Evolutionary conservation across 2,329 filamentous ascomycete genomes (phyloP).

Genomic region (Pyrenophora teres): DNA sequence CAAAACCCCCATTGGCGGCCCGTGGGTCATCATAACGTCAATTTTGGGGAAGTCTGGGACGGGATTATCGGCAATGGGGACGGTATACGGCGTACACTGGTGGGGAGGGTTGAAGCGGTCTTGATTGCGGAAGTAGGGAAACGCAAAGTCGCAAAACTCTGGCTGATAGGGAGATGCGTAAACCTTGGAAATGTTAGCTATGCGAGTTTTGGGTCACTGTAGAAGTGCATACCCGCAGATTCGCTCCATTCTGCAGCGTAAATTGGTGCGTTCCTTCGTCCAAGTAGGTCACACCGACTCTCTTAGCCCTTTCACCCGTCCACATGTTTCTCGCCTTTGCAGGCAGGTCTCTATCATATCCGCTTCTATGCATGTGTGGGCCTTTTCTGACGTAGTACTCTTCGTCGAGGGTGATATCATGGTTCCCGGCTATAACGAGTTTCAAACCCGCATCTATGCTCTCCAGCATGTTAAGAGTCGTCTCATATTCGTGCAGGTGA

Average conservation of each 20-base stretch:
- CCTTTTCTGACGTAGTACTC: conserved; percentile 50
- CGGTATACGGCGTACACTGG: conserved; percentile 28
- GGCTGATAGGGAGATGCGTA: conserved; percentile 62
- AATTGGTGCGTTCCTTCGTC: conserved; percentile 59
- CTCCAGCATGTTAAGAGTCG: conserved; percentile 54
- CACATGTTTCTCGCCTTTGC: conserved; percentile 52
- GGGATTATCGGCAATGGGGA: conserved; percentile 43
- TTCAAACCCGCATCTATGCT: conserved; percentile 60
- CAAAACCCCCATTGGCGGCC: conserved; percentile 58
- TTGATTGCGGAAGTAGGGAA: conserved; percentile 56
- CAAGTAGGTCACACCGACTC: conserved; percentile 59
- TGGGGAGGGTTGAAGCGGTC: conserved; percentile 58
- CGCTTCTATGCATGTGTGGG: conserved; percentile 29
- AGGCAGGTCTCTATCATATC: conserved; percentile 26
- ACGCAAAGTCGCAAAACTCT: conserved; percentile 61
- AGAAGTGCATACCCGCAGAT: conserved; percentile 46
- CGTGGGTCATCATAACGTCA: conserved; percentile 66
- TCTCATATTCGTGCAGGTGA: conserved; percentile 53
- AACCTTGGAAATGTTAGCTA: conserved; percentile 39
- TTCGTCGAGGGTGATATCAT: conserved; percentile 59
- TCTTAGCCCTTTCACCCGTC: conserved; percentile 50
- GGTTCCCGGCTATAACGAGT: conserved; percentile 67
- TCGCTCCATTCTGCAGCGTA: conserved; percentile 54
- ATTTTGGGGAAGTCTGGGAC: conserved; percentile 53
- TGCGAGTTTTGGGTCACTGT: too few relatives aligned